A percentile compares a stretch with the other conserved stretches of the same genome.
phyloP scores from a whole-genome alignment of 23 red algal species.

The Gracilaria domingensis region DNA sequence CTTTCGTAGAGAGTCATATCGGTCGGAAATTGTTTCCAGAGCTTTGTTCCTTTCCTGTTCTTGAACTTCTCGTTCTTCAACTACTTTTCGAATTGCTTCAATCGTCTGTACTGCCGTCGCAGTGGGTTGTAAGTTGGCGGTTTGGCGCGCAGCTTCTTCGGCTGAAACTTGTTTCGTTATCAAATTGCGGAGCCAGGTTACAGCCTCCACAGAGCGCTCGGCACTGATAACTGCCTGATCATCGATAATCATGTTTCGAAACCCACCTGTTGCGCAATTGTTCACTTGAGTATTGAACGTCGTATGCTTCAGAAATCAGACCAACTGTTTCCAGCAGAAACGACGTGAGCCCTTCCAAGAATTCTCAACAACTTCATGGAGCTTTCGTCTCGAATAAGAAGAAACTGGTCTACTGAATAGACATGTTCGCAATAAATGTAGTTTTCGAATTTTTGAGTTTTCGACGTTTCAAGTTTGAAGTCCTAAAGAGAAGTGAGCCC shows the following conservation, averaged over 20 bases:
- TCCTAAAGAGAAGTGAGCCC: no score
- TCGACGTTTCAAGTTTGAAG: no score
- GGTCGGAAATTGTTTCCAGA: neutral
- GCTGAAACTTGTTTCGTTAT: slow-evolving; percentile 1
- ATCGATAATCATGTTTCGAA: neutral
- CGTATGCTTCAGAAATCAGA: no score
- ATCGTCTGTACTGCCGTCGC: neutral
- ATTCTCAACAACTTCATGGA: no score
- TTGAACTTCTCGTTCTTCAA: slow-evolving; percentile 4
- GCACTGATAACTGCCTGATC: slow-evolving; percentile 9
- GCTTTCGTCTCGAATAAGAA: no score
- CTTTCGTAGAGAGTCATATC: neutral
- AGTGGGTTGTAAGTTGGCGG: neutral
- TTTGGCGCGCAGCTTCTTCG: slow-evolving; percentile 3
- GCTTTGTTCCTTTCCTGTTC: neutral
- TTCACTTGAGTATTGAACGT: no score
- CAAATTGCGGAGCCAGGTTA: slow-evolving; percentile 40
- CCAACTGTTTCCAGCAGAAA: no score
- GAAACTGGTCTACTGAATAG: no score
- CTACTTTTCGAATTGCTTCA: slow-evolving; percentile 20
- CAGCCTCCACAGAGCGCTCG: slow-evolving; percentile 10
- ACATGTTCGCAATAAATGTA: no score
- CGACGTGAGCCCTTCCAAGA: no score
- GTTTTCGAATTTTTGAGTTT: slow-evolving; percentile 12
- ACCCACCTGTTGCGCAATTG: neutral